phyloP scores from a whole-genome alignment of 352 stramenopile genomes.

The Globisporangium radiosum region DNA sequence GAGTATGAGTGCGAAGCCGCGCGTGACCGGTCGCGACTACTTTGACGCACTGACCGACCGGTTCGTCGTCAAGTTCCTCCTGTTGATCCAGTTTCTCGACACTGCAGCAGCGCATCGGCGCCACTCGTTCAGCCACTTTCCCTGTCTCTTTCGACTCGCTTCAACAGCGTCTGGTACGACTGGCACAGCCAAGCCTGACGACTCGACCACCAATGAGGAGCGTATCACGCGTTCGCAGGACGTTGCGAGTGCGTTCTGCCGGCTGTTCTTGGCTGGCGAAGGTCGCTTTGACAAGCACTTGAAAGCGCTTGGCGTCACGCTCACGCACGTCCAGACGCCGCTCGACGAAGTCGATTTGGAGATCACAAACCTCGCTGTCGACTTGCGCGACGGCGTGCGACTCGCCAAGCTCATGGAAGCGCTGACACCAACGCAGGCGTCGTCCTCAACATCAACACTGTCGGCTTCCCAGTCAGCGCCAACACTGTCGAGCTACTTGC shows the following conservation, averaged over 20 bases:
- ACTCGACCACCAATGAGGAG: conserved; percentile 4
- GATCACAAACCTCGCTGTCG: conserved; percentile 88
- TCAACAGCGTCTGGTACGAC: conserved; percentile 5
- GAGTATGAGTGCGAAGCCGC: conserved; percentile 49
- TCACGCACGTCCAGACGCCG: conserved; percentile 88
- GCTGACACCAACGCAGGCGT: conserved; percentile 36
- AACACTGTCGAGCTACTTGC: conserved; percentile 73
- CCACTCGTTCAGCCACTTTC: conserved; percentile 76
- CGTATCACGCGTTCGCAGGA: conserved; percentile 88
- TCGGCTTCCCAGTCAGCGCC: neutral
- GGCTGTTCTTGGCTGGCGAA: conserved; percentile 91
- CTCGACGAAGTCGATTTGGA: conserved; percentile 94
- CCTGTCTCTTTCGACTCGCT: conserved; percentile 84
- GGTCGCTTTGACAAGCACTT: conserved; percentile 94
- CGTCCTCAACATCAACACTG: conserved; percentile 7
- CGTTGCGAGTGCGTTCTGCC: conserved; percentile 90
- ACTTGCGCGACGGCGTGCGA: conserved; percentile 95
- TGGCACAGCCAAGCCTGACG: conserved; percentile 10
- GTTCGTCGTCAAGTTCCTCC: conserved; percentile 89
- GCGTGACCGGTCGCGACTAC: conserved; percentile 70
- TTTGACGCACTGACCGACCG: conserved; percentile 82
- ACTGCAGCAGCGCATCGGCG: conserved; percentile 61
- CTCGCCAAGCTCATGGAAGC: conserved; percentile 92
- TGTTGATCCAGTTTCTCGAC: conserved; percentile 92
- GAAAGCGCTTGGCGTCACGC: conserved; percentile 74